Evolutionary conservation across 2,329 filamentous ascomycete species (phyloP).

Genomic region (Neonectria hederae): DNA sequence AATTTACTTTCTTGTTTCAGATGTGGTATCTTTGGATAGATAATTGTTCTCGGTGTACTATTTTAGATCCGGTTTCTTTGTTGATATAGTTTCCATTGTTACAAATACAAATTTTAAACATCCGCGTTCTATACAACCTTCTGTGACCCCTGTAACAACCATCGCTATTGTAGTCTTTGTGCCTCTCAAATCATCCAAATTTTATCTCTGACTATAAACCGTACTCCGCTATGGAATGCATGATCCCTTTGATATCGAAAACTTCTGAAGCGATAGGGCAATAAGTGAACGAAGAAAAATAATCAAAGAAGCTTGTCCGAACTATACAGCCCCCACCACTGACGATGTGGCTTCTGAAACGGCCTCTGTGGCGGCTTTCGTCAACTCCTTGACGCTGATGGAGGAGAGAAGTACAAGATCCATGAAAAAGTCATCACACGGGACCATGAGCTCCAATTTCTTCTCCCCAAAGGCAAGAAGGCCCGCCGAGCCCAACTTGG

Average conservation of each 20-base stretch:
- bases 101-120: neutral
- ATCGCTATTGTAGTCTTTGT: neutral
- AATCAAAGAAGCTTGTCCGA: neutral
- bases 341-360: conserved; percentile 13
- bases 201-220: neutral
- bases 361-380: conserved; percentile 22
- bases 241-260: neutral
- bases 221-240: neutral
- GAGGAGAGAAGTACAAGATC: conserved; percentile 36
- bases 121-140: neutral
- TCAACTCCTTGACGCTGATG: conserved; percentile 23
- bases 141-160: neutral
- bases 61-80: neutral
- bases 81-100: neutral
- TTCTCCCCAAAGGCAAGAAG: conserved; percentile 27
- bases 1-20: neutral
- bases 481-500: conserved; percentile 33
- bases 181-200: neutral
- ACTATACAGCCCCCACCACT: conserved; percentile 3
- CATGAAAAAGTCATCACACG: conserved; percentile 35
- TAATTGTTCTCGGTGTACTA: neutral
- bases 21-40: neutral
- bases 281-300: neutral
- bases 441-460: conserved; percentile 31
- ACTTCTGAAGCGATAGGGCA: neutral